Conservation (phyloP, 768 basidiomycete genomes). For the Atractiella rhizophila region DNA sequence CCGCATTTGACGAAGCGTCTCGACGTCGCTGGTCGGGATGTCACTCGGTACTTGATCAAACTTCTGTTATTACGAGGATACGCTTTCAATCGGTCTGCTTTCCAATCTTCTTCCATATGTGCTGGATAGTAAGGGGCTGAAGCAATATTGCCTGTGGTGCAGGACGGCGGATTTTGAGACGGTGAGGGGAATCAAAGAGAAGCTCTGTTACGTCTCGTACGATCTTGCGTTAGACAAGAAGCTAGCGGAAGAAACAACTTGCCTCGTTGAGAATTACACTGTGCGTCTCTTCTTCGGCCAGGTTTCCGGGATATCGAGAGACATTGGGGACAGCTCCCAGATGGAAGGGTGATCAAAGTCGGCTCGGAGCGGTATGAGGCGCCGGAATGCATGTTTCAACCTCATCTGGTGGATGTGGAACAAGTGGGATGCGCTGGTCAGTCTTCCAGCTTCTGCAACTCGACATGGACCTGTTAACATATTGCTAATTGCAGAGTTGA, state of each 20-base stretch:
- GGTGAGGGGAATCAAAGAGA: slow-evolving; percentile 95
- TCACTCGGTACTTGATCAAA: slow-evolving; percentile 96
- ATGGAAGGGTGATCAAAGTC: slow-evolving; percentile 87
- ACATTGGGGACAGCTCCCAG: slow-evolving; percentile 40
- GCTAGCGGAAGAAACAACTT: slow-evolving; percentile 84
- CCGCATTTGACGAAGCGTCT: slow-evolving; percentile 82
- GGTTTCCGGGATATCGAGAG: not conserved
- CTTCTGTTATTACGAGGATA: slow-evolving; percentile 99
- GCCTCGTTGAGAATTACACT: slow-evolving; percentile 83
- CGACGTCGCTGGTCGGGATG: slow-evolving; percentile 93
- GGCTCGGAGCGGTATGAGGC: slow-evolving; percentile 97
- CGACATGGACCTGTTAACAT: not conserved
- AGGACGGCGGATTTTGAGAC: slow-evolving; percentile 99
- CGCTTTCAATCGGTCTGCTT: slow-evolving; percentile 94
- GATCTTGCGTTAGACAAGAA: slow-evolving; percentile 88
- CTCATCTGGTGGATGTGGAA: slow-evolving; percentile 85
- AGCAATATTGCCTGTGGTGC: too few species aligned
- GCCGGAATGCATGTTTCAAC: slow-evolving; percentile 99
- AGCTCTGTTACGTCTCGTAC: slow-evolving; percentile 94
- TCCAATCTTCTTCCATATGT: too few species aligned
- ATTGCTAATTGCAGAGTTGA: slow-evolving; percentile 39
- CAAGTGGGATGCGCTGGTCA: slow-evolving; percentile 82
- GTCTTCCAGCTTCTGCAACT: slow-evolving; percentile 11
- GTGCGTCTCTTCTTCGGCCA: slow-evolving; percentile 25
- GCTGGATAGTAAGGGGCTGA: too few species aligned